Conservation (phyloP, 1,284 basidiomycete species). For the Trametes sp. region DNA sequence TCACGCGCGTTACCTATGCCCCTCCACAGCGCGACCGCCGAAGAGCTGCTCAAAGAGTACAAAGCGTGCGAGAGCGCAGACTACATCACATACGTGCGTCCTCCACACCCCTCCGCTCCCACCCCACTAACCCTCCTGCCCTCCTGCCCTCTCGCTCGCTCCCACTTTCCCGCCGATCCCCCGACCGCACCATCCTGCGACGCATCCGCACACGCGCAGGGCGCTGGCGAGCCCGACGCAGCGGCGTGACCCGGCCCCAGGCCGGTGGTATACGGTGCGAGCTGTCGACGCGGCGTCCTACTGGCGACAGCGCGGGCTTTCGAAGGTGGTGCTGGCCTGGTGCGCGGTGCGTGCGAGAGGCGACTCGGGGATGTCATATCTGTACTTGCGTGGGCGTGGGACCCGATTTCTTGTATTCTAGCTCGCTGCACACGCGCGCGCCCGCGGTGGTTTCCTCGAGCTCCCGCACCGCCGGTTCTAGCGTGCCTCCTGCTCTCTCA, state of each 20-base stretch:
- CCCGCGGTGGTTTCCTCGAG: neutral
- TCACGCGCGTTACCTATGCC: slow-evolving; percentile 1
- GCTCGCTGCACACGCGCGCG: neutral
- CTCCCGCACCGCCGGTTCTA: neutral
- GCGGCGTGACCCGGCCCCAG: slow-evolving; percentile 20
- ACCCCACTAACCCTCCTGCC: neutral
- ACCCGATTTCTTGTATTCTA: slow-evolving; percentile 29
- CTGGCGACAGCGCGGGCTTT: too few species aligned
- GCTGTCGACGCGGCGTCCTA: neutral
- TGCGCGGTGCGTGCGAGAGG: neutral
- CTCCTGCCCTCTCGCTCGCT: neutral
- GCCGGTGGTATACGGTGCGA: neutral
- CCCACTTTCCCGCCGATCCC: slow-evolving; percentile 5
- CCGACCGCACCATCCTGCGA: neutral
- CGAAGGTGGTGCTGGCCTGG: too few species aligned
- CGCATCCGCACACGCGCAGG: slow-evolving; percentile 24
- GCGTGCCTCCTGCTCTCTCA: neutral
- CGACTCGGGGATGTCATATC: neutral
- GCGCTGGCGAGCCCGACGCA: slow-evolving; percentile 32
- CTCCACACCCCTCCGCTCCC: neutral
- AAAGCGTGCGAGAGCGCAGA: slow-evolving; percentile 92
- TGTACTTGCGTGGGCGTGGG: neutral
- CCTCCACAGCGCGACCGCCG: slow-evolving; percentile 74
- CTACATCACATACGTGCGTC: slow-evolving; percentile 82
- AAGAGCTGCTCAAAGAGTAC: slow-evolving; percentile 90